Conservation (phyloP, 2,329 filamentous ascomycete species). For the Pyricularia grisea region DNA sequence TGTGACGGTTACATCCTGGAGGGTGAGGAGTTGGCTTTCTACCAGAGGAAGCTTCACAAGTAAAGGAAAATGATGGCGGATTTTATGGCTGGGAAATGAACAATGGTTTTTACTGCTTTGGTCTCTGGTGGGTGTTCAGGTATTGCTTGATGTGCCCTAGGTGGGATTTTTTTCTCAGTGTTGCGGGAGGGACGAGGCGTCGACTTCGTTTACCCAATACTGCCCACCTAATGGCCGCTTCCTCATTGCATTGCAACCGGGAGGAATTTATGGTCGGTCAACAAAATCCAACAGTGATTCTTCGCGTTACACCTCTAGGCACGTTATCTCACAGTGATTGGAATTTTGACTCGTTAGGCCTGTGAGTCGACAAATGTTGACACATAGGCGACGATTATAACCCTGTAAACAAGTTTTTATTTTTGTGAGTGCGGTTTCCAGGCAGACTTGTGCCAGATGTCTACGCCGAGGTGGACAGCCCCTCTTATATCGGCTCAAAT, state of each 20-base stretch:
- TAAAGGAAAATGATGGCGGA: constrained; percentile 40
- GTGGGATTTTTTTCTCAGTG: constrained; percentile 2
- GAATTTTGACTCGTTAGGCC: background rate
- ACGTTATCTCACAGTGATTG: background rate
- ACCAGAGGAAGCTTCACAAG: constrained; percentile 99
- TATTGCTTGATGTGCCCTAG: constrained; percentile 5
- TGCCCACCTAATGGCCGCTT: constrained; percentile 6
- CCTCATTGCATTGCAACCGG: constrained; percentile 6
- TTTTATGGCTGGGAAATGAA: constrained; percentile 1
- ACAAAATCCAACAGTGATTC: constrained; percentile 7
- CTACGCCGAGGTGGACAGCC: background rate
- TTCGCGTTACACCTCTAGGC: background rate
- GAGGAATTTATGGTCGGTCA: constrained; percentile 6
- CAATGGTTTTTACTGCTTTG: constrained; percentile 5
- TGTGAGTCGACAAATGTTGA: background rate
- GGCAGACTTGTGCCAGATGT: background rate
- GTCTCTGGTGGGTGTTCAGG: constrained; percentile 10
- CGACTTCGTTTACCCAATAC: background rate
- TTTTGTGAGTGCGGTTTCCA: background rate
- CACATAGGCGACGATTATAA: background rate
- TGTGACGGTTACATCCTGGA: constrained; percentile 96
- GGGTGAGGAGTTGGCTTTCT: constrained; percentile 99
- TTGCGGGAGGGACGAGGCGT: background rate
- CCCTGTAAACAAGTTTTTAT: background rate
- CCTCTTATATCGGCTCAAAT: background rate